phyloP scores from a whole-genome alignment of 306 rosid species.

The Trifolium pratense region DNA sequence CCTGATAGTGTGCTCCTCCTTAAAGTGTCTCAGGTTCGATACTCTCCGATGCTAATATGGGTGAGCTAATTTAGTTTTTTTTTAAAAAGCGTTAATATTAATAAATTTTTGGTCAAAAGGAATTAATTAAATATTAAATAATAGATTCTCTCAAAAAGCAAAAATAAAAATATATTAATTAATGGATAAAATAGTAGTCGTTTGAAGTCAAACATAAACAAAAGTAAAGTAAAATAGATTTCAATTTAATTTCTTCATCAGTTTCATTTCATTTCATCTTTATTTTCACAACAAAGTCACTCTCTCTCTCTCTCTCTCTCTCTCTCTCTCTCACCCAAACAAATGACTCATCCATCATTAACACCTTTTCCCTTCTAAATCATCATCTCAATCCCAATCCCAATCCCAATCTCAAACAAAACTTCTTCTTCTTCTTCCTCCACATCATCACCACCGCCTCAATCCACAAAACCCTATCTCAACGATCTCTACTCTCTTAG shows the following conservation, averaged over 20 bases:
- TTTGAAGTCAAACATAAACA: neutral
- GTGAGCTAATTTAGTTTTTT: too few species aligned
- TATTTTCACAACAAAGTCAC: too few species aligned
- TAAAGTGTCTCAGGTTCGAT: too few species aligned
- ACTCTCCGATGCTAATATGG: too few species aligned
- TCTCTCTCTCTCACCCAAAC: neutral
- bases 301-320: constrained; percentile 12
- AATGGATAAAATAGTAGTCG: neutral
- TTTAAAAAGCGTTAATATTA: too few species aligned
- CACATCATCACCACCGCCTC: neutral
- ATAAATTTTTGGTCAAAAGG: too few species aligned
- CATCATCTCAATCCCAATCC: constrained; percentile 2
- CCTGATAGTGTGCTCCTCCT: too few species aligned
- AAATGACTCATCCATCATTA: constrained; percentile 34
- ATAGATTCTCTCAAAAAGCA: too few species aligned
- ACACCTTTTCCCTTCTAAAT: constrained; percentile 28
- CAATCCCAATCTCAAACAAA: neutral
- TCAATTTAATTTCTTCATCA: constrained; percentile 21
- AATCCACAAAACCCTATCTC: constrained; percentile 50
- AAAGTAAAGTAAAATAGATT: constrained; percentile 5
- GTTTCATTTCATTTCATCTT: neutral
- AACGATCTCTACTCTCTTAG: constrained; percentile 51
- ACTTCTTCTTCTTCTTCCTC: constrained; percentile 20
- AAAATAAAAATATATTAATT: too few species aligned
- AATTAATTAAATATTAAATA: too few species aligned